These are phyloP conservation scores for Geranium brycei DNA, from an alignment of 345 rosid species.

Conservation along the genomic window DNA sequence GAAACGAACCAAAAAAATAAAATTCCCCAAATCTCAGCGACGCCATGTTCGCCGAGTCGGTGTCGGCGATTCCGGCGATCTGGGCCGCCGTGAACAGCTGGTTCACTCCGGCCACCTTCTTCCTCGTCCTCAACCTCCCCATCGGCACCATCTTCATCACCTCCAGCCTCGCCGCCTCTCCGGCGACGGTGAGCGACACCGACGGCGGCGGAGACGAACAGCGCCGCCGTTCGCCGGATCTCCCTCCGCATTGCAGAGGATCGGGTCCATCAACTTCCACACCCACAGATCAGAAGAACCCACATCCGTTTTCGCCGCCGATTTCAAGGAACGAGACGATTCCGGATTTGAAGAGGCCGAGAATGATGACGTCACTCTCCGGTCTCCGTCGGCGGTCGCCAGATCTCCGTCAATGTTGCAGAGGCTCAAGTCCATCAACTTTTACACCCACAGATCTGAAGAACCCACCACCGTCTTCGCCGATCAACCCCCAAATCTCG, in stretches of 20 bases:
- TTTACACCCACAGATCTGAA: conserved; percentile 27
- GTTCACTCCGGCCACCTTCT: conserved; percentile 8
- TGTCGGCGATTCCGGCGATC: not conserved
- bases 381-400: conserved; percentile 3
- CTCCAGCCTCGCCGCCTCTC: conserved; percentile 7
- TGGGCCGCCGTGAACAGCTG: conserved; percentile 11
- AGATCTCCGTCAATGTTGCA: conserved; percentile 65
- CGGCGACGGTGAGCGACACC: not conserved
- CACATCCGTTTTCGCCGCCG: no score
- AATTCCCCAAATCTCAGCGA: not conserved
- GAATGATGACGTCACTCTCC: no score
- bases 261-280: not conserved
- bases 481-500: conserved; percentile 17
- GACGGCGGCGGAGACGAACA: not conserved
- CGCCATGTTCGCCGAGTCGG: conserved; percentile 11
- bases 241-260: not conserved
- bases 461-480: conserved; percentile 19
- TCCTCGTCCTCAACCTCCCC: conserved; percentile 15
- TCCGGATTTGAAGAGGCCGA: no score
- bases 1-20: no score
- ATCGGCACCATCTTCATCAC: conserved; percentile 12
- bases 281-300: not conserved
- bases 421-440: conserved; percentile 54
- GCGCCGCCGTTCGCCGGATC: not conserved
- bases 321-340: no score